A percentile compares a stretch with the other conserved stretches of the same genome.
These are phyloP conservation scores for Picea sitchensis DNA, from an alignment of 75 land plant species.

Conservation along the genomic window DNA sequence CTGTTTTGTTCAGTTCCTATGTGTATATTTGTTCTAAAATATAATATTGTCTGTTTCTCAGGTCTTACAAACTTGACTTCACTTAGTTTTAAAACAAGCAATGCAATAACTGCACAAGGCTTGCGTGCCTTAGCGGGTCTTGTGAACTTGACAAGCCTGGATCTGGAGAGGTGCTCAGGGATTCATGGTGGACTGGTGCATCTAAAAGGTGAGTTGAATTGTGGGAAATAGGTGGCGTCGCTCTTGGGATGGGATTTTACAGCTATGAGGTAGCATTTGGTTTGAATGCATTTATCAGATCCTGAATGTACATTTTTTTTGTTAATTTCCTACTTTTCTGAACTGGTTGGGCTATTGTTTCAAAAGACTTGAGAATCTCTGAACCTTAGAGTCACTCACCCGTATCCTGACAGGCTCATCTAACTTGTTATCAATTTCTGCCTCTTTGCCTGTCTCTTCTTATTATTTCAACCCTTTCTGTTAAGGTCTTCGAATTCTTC, in stretches of 20 bases:
- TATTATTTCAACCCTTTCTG: too few species aligned
- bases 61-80: conserved; percentile 76
- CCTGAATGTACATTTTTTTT: neutral
- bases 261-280: neutral
- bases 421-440: neutral
- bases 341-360: neutral
- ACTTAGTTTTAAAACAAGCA: conserved; percentile 74
- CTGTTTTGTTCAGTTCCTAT: neutral
- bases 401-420: neutral
- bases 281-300: neutral
- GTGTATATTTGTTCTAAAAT: conserved; percentile 5
- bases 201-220: conserved; percentile 50
- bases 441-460: too few species aligned
- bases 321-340: neutral
- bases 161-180: conserved; percentile 74
- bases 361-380: neutral
- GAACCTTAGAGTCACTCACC: neutral
- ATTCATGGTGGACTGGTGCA: conserved; percentile 91
- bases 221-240: neutral
- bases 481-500: too few species aligned
- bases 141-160: conserved; percentile 62
- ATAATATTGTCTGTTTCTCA: conserved; percentile 18
- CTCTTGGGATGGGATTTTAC: neutral
- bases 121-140: conserved; percentile 65
- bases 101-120: conserved; percentile 64